Base-by-base conservation (phyloP, 805 yeast species). In the Myxozyma geophila region DNA sequence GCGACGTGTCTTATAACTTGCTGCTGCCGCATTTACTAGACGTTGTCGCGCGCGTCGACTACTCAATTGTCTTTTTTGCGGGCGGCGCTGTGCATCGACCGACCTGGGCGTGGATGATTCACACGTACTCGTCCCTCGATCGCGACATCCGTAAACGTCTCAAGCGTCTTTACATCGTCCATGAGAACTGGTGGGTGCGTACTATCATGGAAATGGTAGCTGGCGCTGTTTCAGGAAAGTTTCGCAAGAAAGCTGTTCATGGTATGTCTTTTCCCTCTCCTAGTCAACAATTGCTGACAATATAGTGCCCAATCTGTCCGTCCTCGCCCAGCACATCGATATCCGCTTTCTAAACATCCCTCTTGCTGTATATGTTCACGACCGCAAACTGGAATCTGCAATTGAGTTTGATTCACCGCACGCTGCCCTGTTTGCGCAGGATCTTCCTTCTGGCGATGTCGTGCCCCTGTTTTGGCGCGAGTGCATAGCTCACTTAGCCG, bases 131-230 rank as follows among this genome's bases (percentile, higher is more conserved):
- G 66, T 76, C 83, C 67, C 80, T 93, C 35, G 85, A 93, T 1
- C 80, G 82, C 15, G 80, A 79, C 5, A 76, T 81, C 50, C 83
- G 84, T 64, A 81, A 82, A 58, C 79, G 83, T 60, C 75, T 93
- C 50, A 77, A 78, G 57, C 87, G 85, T 71, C 79, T 91, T 2
- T 88, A 87, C 67, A 82, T 92, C 37, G 96, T 93, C 1, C 98
- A 93, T 75, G 97, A 92, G 69, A 87, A 89, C 53, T 92, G 97
- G 95, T 83, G 92, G 76, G 83, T 90, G 35, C 85, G 91, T 70
- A 87, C 96, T 0, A 82, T 90, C 43, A 83, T 88, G 15, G 92
- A 89, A 59, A 82, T 91, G 28, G 77, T 90, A 63, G 80, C 86
- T 60, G 88, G 87, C 71, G 86, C 89, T 1, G 77, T 85, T 59